Base-by-base conservation (phyloP, 331 rosid species). In the Spiraea crenata region DNA sequence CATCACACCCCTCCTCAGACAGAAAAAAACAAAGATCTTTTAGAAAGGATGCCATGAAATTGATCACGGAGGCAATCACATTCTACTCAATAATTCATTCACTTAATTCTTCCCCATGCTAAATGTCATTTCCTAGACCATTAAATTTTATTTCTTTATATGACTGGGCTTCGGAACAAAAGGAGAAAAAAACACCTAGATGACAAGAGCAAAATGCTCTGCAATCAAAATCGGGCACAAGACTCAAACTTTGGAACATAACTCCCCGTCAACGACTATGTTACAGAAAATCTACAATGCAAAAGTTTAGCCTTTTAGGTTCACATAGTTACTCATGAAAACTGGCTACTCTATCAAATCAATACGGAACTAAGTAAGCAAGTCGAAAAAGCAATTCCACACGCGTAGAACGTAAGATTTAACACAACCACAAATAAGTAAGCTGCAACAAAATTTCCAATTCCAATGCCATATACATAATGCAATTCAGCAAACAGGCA, bases 1-100 rank as follows among this genome's bases (percentile, higher is more conserved):
- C 74, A 56, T 57, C 74, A 70, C 54, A 65, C 74, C 74, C 65
- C 74, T 55, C 31, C 54, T 70, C 56, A 31, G 64, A 69, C 37
- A 54, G 52, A 65, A 12, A 35, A 60, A 52, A 57, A 25, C 48
- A 31, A 63, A 50, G 20, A 57, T 70, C n/a, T 12, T 25, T 57
- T 44, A 46, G 5, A 6, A 60, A 25, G 20, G 57, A 16, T 6
- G 2, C 12, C 46, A 41, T 41, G 63, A 57, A 31, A 47, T 25
- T 35, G 3, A 73, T n/a, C 45, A 42, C 6, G 3, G 6, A 6
- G 50, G 56, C 58, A 34, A 50, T 42, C 60, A 50, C 35, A 67
- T 67, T 67, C 55, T 19, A 57, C 10, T 35, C 34, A 9, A 46
- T 5, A 7, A 25, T 16, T 42, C 2, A 45, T 15, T 10, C 20